phyloP scores from a whole-genome alignment of 495 filamentous ascomycete species.

The Echria macrotheca region DNA sequence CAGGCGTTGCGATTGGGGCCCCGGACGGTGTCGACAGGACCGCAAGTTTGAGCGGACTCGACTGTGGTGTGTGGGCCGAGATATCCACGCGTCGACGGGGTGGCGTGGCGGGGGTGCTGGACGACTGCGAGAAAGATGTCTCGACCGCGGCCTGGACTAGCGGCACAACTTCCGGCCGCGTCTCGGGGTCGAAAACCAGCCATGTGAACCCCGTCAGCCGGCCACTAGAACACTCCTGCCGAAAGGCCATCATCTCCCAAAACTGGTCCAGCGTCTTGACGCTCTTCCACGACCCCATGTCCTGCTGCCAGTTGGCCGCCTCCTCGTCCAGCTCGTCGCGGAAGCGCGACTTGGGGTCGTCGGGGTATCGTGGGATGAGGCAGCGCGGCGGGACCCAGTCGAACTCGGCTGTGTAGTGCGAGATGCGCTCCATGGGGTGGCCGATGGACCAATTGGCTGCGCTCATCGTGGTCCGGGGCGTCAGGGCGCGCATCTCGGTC shows the following conservation, averaged over 20 bases:
- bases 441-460: slow-evolving; percentile 47
- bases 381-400: slow-evolving; percentile 67
- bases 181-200: slow-evolving; percentile 65
- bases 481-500: slow-evolving; percentile 64
- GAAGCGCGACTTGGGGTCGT: slow-evolving; percentile 94
- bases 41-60: slow-evolving; percentile 22
- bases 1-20: not conserved
- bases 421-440: slow-evolving; percentile 54
- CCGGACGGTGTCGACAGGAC: slow-evolving; percentile 7
- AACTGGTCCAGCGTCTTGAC: slow-evolving; percentile 81
- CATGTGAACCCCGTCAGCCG: slow-evolving; percentile 90
- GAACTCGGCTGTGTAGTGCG: slow-evolving; percentile 58
- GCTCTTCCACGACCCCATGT: slow-evolving; percentile 70
- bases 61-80: slow-evolving; percentile 14
- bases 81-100: slow-evolving; percentile 23
- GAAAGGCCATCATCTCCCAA: slow-evolving; percentile 97
- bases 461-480: slow-evolving; percentile 39
- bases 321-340: slow-evolving; percentile 79
- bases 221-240: slow-evolving; percentile 92
- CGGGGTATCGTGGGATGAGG: slow-evolving; percentile 84
- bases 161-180: not conserved
- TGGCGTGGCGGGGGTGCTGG: slow-evolving; percentile 27
- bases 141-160: slow-evolving; percentile 15
- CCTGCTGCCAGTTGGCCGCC: slow-evolving; percentile 36
- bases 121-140: slow-evolving; percentile 21